phyloP scores from a whole-genome alignment of 2,329 filamentous ascomycete species.

The Penicillium sp. region DNA sequence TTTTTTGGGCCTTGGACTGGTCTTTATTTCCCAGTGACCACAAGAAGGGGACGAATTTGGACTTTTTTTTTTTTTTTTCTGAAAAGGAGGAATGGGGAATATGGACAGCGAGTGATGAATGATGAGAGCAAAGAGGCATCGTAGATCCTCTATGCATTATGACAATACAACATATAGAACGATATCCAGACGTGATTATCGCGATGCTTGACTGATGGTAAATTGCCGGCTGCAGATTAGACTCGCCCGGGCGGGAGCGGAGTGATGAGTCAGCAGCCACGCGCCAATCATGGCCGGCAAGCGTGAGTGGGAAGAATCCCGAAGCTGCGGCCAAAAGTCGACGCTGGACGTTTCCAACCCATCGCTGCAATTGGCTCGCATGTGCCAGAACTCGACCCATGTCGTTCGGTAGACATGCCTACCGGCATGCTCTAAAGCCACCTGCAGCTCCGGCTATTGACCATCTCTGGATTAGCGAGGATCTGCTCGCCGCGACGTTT shows the following conservation, averaged over 20 bases:
- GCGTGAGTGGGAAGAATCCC: constrained; percentile 17
- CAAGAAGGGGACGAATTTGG: too few relatives aligned
- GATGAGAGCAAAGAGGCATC: too few relatives aligned
- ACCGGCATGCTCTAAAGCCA: constrained; percentile 36
- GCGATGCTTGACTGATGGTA: constrained; percentile 1
- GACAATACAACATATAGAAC: too few relatives aligned
- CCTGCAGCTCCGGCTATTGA: constrained; percentile 29
- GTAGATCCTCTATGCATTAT: too few relatives aligned
- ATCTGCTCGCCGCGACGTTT: constrained; percentile 48
- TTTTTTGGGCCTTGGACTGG: too few relatives aligned
- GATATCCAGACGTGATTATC: too few relatives aligned
- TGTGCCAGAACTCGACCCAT: constrained; percentile 30
- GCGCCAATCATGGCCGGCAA: too few relatives aligned
- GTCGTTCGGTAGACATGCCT: constrained; percentile 45
- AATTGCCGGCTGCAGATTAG: constrained; percentile 12
- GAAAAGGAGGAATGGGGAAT: too few relatives aligned
- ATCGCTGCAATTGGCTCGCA: constrained; percentile 24
- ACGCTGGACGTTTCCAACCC: constrained; percentile 5
- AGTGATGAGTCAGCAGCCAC: constrained; percentile 28
- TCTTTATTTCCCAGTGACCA: too few relatives aligned
- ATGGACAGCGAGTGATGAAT: too few relatives aligned
- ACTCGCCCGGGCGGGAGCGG: background rate
- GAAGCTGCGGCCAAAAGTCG: constrained; percentile 19
- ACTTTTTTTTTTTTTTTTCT: too few relatives aligned
- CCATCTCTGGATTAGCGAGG: constrained; percentile 48